phyloP scores from a whole-genome alignment of 148 eudicot species.

The Talinum fruticosum region DNA sequence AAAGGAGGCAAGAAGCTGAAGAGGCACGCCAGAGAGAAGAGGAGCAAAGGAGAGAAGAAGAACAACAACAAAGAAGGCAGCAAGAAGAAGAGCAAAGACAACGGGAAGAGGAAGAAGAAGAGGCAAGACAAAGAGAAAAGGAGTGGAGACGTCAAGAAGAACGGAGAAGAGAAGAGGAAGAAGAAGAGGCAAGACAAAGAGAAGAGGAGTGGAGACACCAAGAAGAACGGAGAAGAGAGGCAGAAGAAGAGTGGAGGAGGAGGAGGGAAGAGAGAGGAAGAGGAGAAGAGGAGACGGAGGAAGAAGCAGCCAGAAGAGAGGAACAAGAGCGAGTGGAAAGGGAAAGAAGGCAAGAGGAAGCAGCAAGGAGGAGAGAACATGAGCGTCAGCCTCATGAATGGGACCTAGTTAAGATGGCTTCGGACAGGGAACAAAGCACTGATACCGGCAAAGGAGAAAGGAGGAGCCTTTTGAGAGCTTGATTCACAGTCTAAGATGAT shows the following conservation, averaged over 20 bases:
- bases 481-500: background rate
- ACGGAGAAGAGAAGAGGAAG: conserved; percentile 1
- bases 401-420: background rate
- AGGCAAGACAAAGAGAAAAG: conserved; percentile 2
- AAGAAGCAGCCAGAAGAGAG: background rate
- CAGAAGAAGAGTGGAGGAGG: conserved; percentile 7
- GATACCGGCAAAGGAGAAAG: background rate
- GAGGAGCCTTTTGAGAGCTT: background rate
- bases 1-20: conserved; percentile 8
- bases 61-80: background rate
- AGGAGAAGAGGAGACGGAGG: conserved; percentile 6
- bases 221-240: background rate
- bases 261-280: conserved; percentile 3
- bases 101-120: conserved; percentile 11
- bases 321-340: background rate
- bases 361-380: conserved; percentile 3
- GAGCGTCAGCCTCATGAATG: too few relatives aligned
- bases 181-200: background rate
- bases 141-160: conserved; percentile 6
- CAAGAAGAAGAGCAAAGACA: conserved; percentile 1
- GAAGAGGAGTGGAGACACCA: background rate
- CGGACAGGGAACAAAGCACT: background rate
- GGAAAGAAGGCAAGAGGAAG: conserved; percentile 8
- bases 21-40: conserved; percentile 13
- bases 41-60: background rate